These are phyloP conservation scores for Cryphonectria parasitica DNA, from an alignment of 2,329 filamentous ascomycete genomes.

Conservation along the genomic window DNA sequence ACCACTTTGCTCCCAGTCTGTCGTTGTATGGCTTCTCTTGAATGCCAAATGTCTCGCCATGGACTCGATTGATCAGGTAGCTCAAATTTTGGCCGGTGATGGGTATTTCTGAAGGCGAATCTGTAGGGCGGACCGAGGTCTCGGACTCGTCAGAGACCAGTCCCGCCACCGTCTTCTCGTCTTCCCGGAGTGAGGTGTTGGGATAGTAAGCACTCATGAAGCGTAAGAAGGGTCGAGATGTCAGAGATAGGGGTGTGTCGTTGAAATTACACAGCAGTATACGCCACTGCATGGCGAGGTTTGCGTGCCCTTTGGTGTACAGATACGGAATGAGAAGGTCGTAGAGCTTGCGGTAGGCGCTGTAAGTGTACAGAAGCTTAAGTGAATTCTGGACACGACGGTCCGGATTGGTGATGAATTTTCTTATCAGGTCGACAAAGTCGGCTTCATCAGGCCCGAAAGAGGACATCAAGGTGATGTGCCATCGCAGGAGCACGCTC, in stretches of 20 bases:
- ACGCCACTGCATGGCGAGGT: conserved; percentile 53
- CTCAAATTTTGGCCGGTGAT: conserved; percentile 34
- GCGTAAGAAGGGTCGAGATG: conserved; percentile 51
- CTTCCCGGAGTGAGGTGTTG: conserved; percentile 39
- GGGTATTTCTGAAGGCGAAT: conserved; percentile 18
- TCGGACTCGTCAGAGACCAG: conserved; percentile 33
- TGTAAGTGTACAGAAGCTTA: conserved; percentile 50
- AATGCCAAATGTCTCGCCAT: conserved; percentile 45
- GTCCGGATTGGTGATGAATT: conserved; percentile 45
- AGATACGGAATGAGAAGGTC: conserved; percentile 56
- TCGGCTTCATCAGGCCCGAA: conserved; percentile 47
- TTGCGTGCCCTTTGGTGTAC: conserved; percentile 50
- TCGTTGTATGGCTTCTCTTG: conserved; percentile 63
- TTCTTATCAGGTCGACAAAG: conserved; percentile 47
- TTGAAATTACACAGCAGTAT: conserved; percentile 43
- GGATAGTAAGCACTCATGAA: conserved; percentile 53
- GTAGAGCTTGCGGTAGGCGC: conserved; percentile 50
- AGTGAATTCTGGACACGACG: conserved; percentile 45
- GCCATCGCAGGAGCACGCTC: conserved; percentile 50
- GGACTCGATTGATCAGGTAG: conserved; percentile 43
- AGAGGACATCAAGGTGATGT: conserved; percentile 47
- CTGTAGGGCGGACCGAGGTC: not conserved
- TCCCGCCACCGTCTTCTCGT: conserved; percentile 41
- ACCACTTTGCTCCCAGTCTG: conserved; percentile 75
- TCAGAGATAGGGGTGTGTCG: conserved; percentile 47